phyloP scores from a whole-genome alignment of 306 rosid genomes.

The Quercus alba region DNA sequence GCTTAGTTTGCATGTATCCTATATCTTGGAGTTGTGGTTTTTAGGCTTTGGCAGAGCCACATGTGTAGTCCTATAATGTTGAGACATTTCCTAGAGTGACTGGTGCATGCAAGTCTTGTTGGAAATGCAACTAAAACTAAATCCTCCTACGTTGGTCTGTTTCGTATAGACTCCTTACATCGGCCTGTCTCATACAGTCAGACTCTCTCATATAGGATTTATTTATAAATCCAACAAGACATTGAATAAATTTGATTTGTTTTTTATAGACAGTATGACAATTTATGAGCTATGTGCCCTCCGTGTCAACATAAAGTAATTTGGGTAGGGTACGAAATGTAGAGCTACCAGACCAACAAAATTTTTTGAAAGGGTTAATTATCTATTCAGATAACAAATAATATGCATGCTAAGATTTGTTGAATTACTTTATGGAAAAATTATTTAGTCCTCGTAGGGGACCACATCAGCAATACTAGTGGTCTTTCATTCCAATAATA shows the following conservation, averaged over 20 bases:
- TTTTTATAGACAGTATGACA: constrained; percentile 7
- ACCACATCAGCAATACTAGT: too few species aligned
- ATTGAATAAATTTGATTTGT: not conserved
- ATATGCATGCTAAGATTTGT: not conserved
- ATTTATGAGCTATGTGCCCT: constrained; percentile 12
- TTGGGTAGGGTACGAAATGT: not conserved
- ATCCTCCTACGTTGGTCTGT: not conserved
- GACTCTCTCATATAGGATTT: not conserved
- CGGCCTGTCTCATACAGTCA: not conserved
- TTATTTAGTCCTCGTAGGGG: too few species aligned
- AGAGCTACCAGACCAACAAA: not conserved
- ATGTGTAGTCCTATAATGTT: constrained; percentile 27
- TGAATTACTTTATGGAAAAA: too few species aligned
- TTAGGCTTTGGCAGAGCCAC: constrained; percentile 27
- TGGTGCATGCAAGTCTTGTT: constrained; percentile 4
- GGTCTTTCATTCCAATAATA: too few species aligned
- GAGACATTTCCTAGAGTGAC: constrained; percentile 24
- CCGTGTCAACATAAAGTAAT: constrained; percentile 13
- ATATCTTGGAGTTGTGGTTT: not conserved
- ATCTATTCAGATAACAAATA: not conserved
- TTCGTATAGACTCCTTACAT: not conserved
- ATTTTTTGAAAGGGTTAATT: not conserved
- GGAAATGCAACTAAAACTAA: constrained; percentile 1
- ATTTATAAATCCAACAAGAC: not conserved
- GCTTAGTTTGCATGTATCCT: not conserved